A percentile compares a stretch with the other conserved stretches of the same genome.
Conservation (phyloP, 176 grass and related monocot genomes). For the Thinopyrum elongatum region DNA sequence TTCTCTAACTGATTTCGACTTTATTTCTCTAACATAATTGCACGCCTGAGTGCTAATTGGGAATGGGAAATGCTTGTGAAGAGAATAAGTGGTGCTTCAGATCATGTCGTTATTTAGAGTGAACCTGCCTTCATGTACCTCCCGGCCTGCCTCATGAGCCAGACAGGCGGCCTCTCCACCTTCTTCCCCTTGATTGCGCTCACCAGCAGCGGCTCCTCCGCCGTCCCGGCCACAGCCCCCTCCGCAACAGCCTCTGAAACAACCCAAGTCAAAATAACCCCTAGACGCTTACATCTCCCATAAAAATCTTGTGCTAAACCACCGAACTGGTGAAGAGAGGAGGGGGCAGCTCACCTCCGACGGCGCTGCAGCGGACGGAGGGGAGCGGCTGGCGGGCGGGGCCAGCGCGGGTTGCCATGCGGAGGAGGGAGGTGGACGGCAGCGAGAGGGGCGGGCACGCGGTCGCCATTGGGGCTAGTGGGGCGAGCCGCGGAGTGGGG, state of each 20-base stretch:
- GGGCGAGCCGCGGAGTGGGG: conserved; percentile 1
- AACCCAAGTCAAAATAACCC: background rate
- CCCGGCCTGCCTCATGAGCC: conserved; percentile 99
- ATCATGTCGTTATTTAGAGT: background rate
- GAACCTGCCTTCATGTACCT: conserved; percentile 99
- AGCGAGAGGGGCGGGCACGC: conserved; percentile 68
- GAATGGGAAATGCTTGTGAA: background rate
- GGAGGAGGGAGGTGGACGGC: conserved; percentile 41
- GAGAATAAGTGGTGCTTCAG: background rate
- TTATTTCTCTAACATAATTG: background rate
- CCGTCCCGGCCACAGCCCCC: conserved; percentile 29
- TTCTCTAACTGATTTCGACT: background rate
- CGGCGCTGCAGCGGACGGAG: conserved; percentile 57
- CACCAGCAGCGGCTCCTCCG: conserved; percentile 82
- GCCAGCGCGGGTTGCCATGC: conserved; percentile 22
- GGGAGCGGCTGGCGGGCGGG: conserved; percentile 21
- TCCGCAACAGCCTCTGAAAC: conserved; percentile 68
- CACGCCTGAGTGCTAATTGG: background rate
- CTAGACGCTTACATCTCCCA: background rate
- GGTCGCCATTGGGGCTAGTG: conserved; percentile 41
- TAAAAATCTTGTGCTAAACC: background rate
- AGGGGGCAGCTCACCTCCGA: conserved; percentile 58
- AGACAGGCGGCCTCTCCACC: conserved; percentile 89
- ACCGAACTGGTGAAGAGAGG: background rate
- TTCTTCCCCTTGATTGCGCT: conserved; percentile 81